A percentile compares a stretch with the other conserved stretches of the same genome.
Conservation (phyloP, 2,329 filamentous ascomycete species). For the Aspergillus sp. region DNA sequence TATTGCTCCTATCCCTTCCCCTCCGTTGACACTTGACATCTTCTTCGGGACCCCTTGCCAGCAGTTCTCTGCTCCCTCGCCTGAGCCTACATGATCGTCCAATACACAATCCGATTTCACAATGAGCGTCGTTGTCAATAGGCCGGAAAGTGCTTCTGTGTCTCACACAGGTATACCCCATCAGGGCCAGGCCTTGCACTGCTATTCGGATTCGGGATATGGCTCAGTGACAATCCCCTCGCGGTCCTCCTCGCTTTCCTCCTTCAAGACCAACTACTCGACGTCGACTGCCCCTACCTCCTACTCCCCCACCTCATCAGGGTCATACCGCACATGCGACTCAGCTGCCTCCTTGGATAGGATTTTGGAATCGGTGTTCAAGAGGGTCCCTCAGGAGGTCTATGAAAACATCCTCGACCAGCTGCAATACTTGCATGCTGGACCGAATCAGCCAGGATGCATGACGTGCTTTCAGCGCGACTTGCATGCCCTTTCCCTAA, state of each 20-base stretch:
- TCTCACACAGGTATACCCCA: constrained; percentile 29
- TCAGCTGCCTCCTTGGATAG: constrained; percentile 37
- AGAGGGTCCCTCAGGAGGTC: constrained; percentile 53
- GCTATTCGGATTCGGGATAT: constrained; percentile 30
- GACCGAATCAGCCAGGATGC: constrained; percentile 44
- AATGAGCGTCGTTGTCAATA: constrained; percentile 43
- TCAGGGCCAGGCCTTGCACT: constrained; percentile 22
- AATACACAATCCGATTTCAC: constrained; percentile 20
- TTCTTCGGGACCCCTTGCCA: constrained; percentile 13
- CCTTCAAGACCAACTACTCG: constrained; percentile 38
- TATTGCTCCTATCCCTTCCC: constrained; percentile 5
- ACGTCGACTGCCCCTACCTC: constrained; percentile 38
- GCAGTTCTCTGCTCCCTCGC: neutral
- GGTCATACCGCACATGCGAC: constrained; percentile 38
- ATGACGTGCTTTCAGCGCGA: constrained; percentile 56
- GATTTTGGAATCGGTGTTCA: constrained; percentile 37
- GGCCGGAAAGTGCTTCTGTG: constrained; percentile 35
- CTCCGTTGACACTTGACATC: constrained; percentile 5
- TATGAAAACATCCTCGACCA: constrained; percentile 56
- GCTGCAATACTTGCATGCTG: constrained; percentile 48
- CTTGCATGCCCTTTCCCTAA: constrained; percentile 53
- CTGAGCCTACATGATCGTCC: constrained; percentile 14
- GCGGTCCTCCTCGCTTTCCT: constrained; percentile 36
- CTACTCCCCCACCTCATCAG: constrained; percentile 39
- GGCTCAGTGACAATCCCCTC: constrained; percentile 31